Evolutionary conservation across 2,329 filamentous ascomycete genomes (phyloP), one percentile per base, ranked within the genome.

Genomic region (Fusarium sp.): DNA sequence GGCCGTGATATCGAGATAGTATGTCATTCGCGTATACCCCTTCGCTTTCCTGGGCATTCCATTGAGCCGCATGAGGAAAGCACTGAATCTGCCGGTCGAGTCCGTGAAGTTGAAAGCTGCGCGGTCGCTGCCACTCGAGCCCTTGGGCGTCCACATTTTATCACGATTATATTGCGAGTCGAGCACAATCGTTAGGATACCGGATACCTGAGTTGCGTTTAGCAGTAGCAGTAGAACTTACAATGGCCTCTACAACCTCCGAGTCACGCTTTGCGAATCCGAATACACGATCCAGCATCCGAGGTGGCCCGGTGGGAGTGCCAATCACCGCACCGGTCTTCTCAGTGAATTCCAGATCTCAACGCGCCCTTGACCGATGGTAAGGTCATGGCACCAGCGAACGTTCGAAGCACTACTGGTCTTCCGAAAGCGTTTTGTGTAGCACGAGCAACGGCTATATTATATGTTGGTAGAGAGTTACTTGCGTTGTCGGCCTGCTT

Each of bases 241-340:
- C 57, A 56, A 62, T 62, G n/a, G 59, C 53, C 49, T 66, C 64
- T 66, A 57, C 57, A 16, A 62, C 24, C 12, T 62, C 46, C 20
- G 14, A 31, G 12, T 66, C 58, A 31, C 27, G 40, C 33, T 49
- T 29, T 8, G 36, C 8, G 17, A 66, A 14, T 12, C 38, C 64
- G 11, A 38, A 62, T 11, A 61, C 8, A 7, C 20, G 60, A 11
- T 66, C 24, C 5, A 53, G 36, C 9, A 55, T 10, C 22, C 46
- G 35, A 11, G 27, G 22, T 5, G 64, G 40, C 22, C 14, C 24
- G 29, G 33, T 10, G 6, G 29, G 55, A 20, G 29, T 63, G 14
- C 64, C 59, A 11, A 49, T 20, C n/a, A 67, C 51, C 11, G 31
- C 38, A 24, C 57, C 64, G 8, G 51, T 12, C 7, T 42, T 24